Conservation (phyloP, 768 basidiomycete species). For the Tricholoma matsutake region DNA sequence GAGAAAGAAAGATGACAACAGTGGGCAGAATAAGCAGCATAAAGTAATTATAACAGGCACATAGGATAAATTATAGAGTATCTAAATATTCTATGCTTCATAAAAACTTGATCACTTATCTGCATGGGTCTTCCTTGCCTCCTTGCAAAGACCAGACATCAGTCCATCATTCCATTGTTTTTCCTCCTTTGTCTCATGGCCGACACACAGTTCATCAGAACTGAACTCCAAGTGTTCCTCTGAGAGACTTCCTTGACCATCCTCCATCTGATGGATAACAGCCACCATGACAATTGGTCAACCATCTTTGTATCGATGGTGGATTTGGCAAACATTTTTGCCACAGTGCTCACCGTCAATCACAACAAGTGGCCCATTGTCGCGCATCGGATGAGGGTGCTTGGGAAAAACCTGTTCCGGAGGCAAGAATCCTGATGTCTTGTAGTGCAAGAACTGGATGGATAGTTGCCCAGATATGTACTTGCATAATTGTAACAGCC, state of each 20-base stretch:
- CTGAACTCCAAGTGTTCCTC: background rate
- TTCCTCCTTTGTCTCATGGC: background rate
- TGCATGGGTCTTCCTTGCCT: background rate
- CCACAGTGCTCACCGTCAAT: conserved; percentile 1
- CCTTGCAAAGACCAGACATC: background rate
- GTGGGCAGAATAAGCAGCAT: background rate
- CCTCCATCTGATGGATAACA: background rate
- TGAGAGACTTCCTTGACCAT: background rate
- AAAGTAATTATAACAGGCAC: background rate
- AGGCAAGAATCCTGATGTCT: too few species aligned
- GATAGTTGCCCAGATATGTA: background rate
- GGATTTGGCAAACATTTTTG: background rate
- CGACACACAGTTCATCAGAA: background rate
- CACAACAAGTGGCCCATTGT: conserved; percentile 3
- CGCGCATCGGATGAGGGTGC: background rate
- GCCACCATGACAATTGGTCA: background rate
- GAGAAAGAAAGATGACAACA: background rate
- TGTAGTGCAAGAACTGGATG: too few species aligned
- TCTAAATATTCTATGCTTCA: background rate
- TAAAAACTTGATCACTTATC: background rate
- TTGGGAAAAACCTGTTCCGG: too few species aligned
- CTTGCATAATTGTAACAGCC: background rate
- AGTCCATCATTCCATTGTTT: background rate
- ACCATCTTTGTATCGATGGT: background rate
- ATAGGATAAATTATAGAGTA: background rate